Evolutionary conservation across 768 basidiomycete species (phyloP).

Genomic region (Rhizopogon salebrosus): DNA sequence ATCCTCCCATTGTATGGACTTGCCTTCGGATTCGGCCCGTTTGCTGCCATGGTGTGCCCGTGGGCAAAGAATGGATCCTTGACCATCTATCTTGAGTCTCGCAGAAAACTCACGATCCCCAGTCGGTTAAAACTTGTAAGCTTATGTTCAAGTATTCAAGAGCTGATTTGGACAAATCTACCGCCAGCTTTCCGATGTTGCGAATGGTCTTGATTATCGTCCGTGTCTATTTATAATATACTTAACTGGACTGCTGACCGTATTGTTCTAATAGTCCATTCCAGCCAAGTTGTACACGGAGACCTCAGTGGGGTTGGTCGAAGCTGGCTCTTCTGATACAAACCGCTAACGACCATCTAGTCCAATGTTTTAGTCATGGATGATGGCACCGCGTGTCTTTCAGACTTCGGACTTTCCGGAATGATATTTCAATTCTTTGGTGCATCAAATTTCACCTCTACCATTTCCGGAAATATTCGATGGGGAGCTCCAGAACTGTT

Average conservation of each 20-base stretch:
- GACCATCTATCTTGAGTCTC: conserved; percentile 9
- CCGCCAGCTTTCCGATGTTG: not conserved
- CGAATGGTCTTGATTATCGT: not conserved
- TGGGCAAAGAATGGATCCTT: conserved; percentile 17
- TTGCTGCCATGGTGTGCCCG: conserved; percentile 18
- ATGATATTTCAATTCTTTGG: conserved; percentile 24
- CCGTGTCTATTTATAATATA: not conserved
- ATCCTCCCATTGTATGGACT: conserved; percentile 16
- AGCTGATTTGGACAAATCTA: not conserved
- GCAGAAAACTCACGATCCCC: conserved; percentile 1
- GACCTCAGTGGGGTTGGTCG: conserved; percentile 4
- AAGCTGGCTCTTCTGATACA: not conserved
- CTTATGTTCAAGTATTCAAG: not conserved
- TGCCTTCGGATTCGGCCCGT: conserved; percentile 17
- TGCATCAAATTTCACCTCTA: conserved; percentile 27
- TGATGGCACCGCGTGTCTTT: conserved; percentile 33
- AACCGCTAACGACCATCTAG: conserved; percentile 17
- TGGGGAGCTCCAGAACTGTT: conserved; percentile 39
- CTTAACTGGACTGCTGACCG: not conserved
- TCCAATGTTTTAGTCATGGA: conserved; percentile 40
- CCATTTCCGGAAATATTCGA: conserved; percentile 30
- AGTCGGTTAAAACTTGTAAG: conserved; percentile 16
- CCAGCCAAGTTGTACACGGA: conserved; percentile 2
- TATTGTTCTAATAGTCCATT: not conserved
- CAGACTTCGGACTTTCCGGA: conserved; percentile 41